Conservation (phyloP, 1,284 basidiomycete genomes). For the Ustilago vetiveriae region DNA sequence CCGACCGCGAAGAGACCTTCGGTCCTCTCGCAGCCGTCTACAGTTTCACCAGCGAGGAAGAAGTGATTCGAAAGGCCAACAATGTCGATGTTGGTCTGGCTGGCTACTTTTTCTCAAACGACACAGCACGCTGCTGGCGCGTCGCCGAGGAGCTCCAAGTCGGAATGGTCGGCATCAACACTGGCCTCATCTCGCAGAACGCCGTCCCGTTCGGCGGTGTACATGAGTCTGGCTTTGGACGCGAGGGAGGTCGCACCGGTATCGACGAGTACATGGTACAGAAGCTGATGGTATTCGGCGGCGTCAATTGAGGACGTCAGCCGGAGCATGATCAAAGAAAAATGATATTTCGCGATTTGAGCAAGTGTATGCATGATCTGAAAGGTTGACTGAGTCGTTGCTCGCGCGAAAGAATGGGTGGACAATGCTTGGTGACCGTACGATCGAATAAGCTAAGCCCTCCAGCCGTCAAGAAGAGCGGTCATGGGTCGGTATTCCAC, state of each 20-base stretch:
- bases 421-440: no score
- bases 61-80: conserved; percentile 88
- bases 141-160: conserved; percentile 97
- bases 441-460: not conserved
- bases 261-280: conserved; percentile 75
- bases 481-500: conserved; percentile 39
- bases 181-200: conserved; percentile 61
- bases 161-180: conserved; percentile 85
- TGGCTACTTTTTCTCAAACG: conserved; percentile 70
- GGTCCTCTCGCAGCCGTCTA: conserved; percentile 70
- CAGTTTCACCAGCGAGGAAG: conserved; percentile 90
- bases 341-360: not conserved
- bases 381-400: no score
- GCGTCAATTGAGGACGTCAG: conserved; percentile 30
- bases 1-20: conserved; percentile 65
- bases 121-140: conserved; percentile 89
- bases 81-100: conserved; percentile 85
- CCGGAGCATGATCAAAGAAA: not conserved
- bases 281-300: conserved; percentile 63
- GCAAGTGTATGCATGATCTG: no score
- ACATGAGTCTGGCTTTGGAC: conserved; percentile 78
- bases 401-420: no score
- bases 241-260: conserved; percentile 75
- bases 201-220: conserved; percentile 82
- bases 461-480: conserved; percentile 34